Conservation (phyloP, 2,329 filamentous ascomycete species). For the Cladorrhinum sp. region DNA sequence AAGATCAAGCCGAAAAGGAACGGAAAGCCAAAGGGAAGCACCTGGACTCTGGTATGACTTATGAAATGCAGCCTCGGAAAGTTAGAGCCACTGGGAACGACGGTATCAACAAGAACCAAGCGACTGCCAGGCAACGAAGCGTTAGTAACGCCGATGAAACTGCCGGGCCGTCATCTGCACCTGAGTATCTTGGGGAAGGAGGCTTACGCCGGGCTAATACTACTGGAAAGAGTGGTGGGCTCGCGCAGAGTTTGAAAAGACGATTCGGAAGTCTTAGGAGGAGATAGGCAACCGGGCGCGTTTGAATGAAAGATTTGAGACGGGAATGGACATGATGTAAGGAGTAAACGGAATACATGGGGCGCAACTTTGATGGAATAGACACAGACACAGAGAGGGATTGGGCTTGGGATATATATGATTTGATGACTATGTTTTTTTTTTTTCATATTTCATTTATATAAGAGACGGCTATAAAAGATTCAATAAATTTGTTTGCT, state of each 20-base stretch:
- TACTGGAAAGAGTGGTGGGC: conserved; percentile 37
- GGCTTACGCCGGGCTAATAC: conserved; percentile 40
- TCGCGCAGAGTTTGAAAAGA: conserved; percentile 52
- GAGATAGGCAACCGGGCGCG: conserved; percentile 34
- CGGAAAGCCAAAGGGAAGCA: conserved; percentile 42
- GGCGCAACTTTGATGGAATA: not conserved
- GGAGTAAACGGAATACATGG: too few relatives aligned
- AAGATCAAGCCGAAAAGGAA: conserved; percentile 65
- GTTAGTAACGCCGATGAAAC: conserved; percentile 36
- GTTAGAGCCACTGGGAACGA: conserved; percentile 18
- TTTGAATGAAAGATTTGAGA: not conserved
- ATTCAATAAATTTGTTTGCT: not conserved
- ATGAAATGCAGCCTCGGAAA: conserved; percentile 48
- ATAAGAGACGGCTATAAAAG: not conserved
- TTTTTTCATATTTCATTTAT: not conserved
- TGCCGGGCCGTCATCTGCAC: conserved; percentile 6
- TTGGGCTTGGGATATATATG: not conserved
- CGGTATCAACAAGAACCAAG: not conserved
- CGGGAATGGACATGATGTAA: not conserved
- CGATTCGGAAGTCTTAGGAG: conserved; percentile 52
- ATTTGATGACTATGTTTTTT: not conserved
- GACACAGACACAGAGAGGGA: not conserved
- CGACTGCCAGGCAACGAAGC: conserved; percentile 41
- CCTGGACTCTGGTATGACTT: conserved; percentile 29
- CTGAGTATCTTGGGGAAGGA: conserved; percentile 8